Conservation (phyloP, 1,284 basidiomycete genomes). For the Taiwanofungus camphoratus region DNA sequence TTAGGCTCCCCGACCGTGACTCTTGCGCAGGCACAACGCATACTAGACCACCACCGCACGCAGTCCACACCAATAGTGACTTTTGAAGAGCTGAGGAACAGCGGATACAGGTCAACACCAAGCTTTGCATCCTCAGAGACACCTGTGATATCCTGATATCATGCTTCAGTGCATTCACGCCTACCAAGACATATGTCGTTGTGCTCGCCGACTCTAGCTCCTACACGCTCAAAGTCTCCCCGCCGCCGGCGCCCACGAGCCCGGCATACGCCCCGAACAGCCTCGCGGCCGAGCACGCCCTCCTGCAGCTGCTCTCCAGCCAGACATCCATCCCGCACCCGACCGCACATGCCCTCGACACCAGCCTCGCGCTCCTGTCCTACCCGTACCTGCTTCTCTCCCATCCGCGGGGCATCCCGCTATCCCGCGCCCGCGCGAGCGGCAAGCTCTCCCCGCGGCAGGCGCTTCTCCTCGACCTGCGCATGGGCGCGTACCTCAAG, state of each 20-base stretch:
- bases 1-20: slow-evolving; percentile 4
- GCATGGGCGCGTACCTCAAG: slow-evolving; percentile 51
- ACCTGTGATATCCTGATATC: no score
- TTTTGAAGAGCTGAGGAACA: background rate
- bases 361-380: slow-evolving; percentile 18
- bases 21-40: slow-evolving; percentile 12
- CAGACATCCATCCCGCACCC: slow-evolving; percentile 24
- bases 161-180: slow-evolving; percentile 19
- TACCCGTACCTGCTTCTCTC: slow-evolving; percentile 26
- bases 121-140: background rate
- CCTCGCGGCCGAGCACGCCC: slow-evolving; percentile 22
- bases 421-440: slow-evolving; percentile 31
- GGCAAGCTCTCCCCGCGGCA: slow-evolving; percentile 39
- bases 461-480: slow-evolving; percentile 44
- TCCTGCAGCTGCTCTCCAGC: slow-evolving; percentile 19
- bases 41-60: slow-evolving; percentile 13
- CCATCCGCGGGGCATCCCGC: slow-evolving; percentile 22
- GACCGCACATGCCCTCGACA: slow-evolving; percentile 16
- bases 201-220: slow-evolving; percentile 12
- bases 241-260: slow-evolving; percentile 5
- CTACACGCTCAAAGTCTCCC: slow-evolving; percentile 22
- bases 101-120: slow-evolving; percentile 7
- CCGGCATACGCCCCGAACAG: slow-evolving; percentile 22
- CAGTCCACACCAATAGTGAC: slow-evolving; percentile 1
- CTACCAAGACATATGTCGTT: slow-evolving; percentile 15